These are phyloP conservation scores for Tolypocladium endophyticum DNA, from an alignment of 2,329 filamentous ascomycete species.

Conservation along the genomic window DNA sequence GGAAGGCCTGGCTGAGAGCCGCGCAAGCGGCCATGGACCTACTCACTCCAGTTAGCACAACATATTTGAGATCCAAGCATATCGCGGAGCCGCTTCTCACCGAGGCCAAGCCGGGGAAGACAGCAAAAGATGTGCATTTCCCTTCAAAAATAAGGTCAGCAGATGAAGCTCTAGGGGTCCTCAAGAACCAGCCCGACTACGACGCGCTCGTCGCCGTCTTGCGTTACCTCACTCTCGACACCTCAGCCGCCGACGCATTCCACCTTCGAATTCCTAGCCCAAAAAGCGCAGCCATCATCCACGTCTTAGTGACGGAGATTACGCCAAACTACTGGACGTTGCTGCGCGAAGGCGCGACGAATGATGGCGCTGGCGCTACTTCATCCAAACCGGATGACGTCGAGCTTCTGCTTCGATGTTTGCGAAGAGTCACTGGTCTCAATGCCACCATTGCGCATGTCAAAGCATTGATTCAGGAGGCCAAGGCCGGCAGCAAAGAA, in stretches of 20 bases:
- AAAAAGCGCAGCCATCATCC: constrained; percentile 62
- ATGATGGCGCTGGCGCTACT: constrained; percentile 3
- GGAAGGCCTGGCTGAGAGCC: neutral
- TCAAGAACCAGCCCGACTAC: constrained; percentile 54
- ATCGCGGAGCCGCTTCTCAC: constrained; percentile 25
- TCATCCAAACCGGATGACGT: constrained; percentile 22
- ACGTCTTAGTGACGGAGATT: constrained; percentile 62
- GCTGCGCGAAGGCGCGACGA: constrained; percentile 35
- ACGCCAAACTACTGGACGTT: constrained; percentile 74
- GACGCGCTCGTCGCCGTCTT: constrained; percentile 43
- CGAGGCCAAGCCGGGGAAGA: constrained; percentile 18
- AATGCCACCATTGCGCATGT: constrained; percentile 68
- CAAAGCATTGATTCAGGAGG: constrained; percentile 46
- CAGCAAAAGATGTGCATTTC: constrained; percentile 1
- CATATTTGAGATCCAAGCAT: constrained; percentile 29
- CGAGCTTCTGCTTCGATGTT: constrained; percentile 47
- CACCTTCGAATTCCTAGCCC: constrained; percentile 42
- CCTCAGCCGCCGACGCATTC: constrained; percentile 10
- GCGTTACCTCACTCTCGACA: constrained; percentile 32
- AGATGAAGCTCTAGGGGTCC: constrained; percentile 45
- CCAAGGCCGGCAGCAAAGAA: constrained; percentile 25
- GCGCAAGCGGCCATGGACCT: constrained; percentile 37
- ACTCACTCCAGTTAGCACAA: constrained; percentile 42
- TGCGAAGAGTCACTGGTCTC: constrained; percentile 66
- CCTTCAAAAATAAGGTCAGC: constrained; percentile 14